phyloP scores from a whole-genome alignment of 129 eudicot genomes.

The Deinandra increscens region DNA sequence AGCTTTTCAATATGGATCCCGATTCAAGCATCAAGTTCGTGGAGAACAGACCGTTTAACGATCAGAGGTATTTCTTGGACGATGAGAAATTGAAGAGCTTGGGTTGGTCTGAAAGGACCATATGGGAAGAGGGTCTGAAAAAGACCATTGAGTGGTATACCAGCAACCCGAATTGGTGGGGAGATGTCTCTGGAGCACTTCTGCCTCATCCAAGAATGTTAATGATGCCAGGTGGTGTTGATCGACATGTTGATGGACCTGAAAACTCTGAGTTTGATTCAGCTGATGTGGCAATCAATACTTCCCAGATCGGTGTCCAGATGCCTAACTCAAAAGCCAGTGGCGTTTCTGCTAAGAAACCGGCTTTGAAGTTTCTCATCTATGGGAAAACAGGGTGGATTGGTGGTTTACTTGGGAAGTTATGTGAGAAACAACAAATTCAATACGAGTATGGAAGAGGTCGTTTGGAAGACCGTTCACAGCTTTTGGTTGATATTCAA shows the following conservation, averaged over 20 bases:
- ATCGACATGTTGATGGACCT: conserved; percentile 59
- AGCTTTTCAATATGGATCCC: conserved; percentile 65
- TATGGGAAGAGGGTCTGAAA: conserved; percentile 83
- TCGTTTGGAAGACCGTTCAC: conserved; percentile 72
- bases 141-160: conserved; percentile 92
- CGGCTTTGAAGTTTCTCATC: conserved; percentile 73
- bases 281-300: conserved; percentile 34
- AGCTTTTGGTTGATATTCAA: conserved; percentile 61
- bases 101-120: conserved; percentile 87
- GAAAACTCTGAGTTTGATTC: conserved; percentile 55
- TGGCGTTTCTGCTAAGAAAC: conserved; percentile 35
- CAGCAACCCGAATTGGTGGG: conserved; percentile 92
- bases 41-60: conserved; percentile 95
- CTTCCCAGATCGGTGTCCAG: conserved; percentile 43
- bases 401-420: conserved; percentile 86
- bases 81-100: conserved; percentile 76
- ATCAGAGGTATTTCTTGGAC: conserved; percentile 90
- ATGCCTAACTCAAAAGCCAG: conserved; percentile 43
- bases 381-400: conserved; percentile 97
- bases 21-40: conserved; percentile 70
- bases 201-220: conserved; percentile 98
- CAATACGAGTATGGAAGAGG: conserved; percentile 85
- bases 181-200: conserved; percentile 90
- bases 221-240: conserved; percentile 93
- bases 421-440: conserved; percentile 89